phyloP scores from a whole-genome alignment of 2,329 filamentous ascomycete genomes.

The Helminthosporium solani region DNA sequence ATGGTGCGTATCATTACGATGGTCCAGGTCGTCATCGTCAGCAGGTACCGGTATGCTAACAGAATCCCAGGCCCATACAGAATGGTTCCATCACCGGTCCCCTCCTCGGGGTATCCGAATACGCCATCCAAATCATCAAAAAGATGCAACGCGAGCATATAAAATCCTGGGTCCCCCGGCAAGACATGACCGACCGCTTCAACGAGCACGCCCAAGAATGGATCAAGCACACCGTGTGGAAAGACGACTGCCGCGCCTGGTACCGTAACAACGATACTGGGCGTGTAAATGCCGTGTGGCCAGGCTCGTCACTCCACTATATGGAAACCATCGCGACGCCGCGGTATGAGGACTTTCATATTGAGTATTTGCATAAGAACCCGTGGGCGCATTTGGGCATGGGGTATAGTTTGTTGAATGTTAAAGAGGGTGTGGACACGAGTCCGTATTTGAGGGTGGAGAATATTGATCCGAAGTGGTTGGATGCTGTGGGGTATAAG shows the following conservation, averaged over 20 bases:
- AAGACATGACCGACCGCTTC: constrained; percentile 46
- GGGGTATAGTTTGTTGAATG: constrained; percentile 38
- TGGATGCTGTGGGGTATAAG: constrained; percentile 31
- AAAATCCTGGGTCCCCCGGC: constrained; percentile 43
- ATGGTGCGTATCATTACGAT: constrained; percentile 52
- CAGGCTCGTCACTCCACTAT: constrained; percentile 54
- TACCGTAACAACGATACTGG: constrained; percentile 48
- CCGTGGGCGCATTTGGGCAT: constrained; percentile 47
- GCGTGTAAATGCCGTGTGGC: constrained; percentile 49
- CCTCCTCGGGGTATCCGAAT: constrained; percentile 42
- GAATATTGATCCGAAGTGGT: constrained; percentile 48
- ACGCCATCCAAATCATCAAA: constrained; percentile 46
- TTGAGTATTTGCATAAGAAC: constrained; percentile 44
- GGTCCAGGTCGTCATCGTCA: no score
- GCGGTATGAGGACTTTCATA: constrained; percentile 47
- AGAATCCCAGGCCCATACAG: constrained; percentile 43
- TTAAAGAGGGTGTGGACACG: constrained; percentile 29
- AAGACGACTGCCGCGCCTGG: constrained; percentile 47
- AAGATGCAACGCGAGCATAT: constrained; percentile 51
- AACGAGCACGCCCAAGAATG: constrained; percentile 50
- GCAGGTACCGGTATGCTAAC: constrained; percentile 2
- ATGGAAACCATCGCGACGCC: constrained; percentile 41
- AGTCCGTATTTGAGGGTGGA: constrained; percentile 44
- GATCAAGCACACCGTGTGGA: constrained; percentile 54
- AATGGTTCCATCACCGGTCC: constrained; percentile 50